Conservation (phyloP, 2,329 filamentous ascomycete genomes). For the Coniochaeta ligniaria region DNA sequence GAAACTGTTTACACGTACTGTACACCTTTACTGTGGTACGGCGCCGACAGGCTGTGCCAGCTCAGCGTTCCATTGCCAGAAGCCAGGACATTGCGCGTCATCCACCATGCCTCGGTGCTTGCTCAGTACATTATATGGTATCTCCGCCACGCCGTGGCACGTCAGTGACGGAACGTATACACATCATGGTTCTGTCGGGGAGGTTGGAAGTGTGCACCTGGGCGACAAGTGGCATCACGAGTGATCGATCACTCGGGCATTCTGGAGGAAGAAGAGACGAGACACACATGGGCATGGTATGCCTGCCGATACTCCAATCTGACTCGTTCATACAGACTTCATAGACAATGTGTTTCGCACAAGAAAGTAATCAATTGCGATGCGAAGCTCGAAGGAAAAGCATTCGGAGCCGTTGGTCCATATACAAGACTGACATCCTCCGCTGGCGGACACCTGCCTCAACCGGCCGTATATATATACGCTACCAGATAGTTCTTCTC, state of each 20-base stretch:
- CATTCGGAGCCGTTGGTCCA: neutral
- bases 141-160: neutral
- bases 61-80: too few relatives aligned
- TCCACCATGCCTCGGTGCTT: neutral
- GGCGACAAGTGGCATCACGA: too few relatives aligned
- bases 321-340: neutral
- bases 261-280: too few relatives aligned
- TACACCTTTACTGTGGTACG: too few relatives aligned
- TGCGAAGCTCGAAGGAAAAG: neutral
- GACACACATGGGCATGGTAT: too few relatives aligned
- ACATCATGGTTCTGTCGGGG: neutral
- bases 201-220: neutral
- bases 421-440: neutral
- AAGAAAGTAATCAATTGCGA: neutral
- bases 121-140: neutral
- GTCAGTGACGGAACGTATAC: neutral
- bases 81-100: neutral
- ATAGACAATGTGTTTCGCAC: neutral
- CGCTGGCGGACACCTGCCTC: neutral
- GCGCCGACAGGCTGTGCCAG: too few relatives aligned
- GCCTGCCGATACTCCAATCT: neutral
- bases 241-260: too few relatives aligned
- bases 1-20: neutral
- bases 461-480: neutral
- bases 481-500: neutral